Evolutionary conservation across 1,284 basidiomycete genomes (phyloP), one percentile per base, ranked within the genome.

Genomic region (Trichosporon sp.): DNA sequence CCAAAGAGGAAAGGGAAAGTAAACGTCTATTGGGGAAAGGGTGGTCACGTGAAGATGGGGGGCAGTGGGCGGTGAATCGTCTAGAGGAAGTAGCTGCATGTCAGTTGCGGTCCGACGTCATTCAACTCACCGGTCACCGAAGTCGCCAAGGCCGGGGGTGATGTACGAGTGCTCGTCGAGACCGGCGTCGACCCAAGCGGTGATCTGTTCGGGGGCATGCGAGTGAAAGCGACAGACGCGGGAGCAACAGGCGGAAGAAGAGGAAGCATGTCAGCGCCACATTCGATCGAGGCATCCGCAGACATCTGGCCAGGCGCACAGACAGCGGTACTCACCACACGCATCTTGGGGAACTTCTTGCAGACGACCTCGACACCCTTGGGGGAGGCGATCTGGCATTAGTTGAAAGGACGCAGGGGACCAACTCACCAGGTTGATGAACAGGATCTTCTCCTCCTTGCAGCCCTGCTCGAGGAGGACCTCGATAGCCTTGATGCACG

Each of bases 401-500:
- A 70, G 75, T 35, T 44, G 6, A 9, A 18, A 60, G 2, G 9
- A 2, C 18, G 18, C 12, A 9, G 34, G 13, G 38, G 21, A 13
- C 15, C 21, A 29, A 79, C 85, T 69, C 74, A 96, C 94, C 80
- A 99, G 84, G 83, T 99, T 98, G 75, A 99, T 88, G 84, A 99
- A 99, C 75, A 99, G 91, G 76, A 99, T 98, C 68, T 92, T 88
- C 72, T 94, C 84, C 72, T 85, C 84, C 58, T 84, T 81, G 32
- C 99, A 96, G 44, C 92, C 93, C 77, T 95, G 90, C 67, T 94
- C 91, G 80, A 91, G 88, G 23, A 99, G 86, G 8, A 98, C 92
- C 81, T 98, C 93, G 65, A 98, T 92, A 0, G 96, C 96, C 83
- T 98, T 98, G 84, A 97, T 95, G 2, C 95, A 97, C 18, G 95